Conservation (phyloP, 2,329 filamentous ascomycete genomes). For the Curvularia hawaiiensis region DNA sequence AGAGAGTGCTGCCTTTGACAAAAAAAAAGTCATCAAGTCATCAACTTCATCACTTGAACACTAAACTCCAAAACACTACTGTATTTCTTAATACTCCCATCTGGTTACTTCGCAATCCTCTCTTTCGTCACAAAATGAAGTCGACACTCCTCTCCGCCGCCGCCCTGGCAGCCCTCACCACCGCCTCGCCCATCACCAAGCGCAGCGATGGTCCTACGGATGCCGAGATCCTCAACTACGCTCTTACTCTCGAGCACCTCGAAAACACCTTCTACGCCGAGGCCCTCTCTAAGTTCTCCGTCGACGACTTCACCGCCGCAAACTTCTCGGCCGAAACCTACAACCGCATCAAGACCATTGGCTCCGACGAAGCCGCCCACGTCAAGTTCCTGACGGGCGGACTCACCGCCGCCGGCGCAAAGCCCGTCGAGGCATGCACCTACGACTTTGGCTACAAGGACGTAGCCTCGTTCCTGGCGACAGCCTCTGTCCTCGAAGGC, state of each 20-base stretch:
- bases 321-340: constrained; percentile 57
- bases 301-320: constrained; percentile 31
- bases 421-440: constrained; percentile 59
- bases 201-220: constrained; percentile 30
- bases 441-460: constrained; percentile 62
- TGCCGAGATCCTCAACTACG: constrained; percentile 50
- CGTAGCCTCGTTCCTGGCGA: constrained; percentile 57
- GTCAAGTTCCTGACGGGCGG: constrained; percentile 60
- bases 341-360: constrained; percentile 62
- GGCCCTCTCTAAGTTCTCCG: constrained; percentile 62
- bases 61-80: constrained; percentile 1
- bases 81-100: constrained; percentile 1
- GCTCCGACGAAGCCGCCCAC: constrained; percentile 62
- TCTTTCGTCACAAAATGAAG: constrained; percentile 19
- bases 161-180: constrained; percentile 19
- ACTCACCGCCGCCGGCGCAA: constrained; percentile 53
- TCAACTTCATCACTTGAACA: constrained; percentile 1
- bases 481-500: constrained; percentile 60
- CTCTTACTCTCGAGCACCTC: constrained; percentile 52
- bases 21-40: neutral
- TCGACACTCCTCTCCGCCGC: constrained; percentile 18
- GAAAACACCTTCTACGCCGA: constrained; percentile 68
- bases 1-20: neutral
- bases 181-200: constrained; percentile 34
- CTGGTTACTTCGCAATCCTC: neutral